Percentiles rank a stretch among this genome's conserved stretches.
Evolutionary conservation across 176 grass and related monocot species (phyloP).

Genomic region (maize (Zea mays)): DNA sequence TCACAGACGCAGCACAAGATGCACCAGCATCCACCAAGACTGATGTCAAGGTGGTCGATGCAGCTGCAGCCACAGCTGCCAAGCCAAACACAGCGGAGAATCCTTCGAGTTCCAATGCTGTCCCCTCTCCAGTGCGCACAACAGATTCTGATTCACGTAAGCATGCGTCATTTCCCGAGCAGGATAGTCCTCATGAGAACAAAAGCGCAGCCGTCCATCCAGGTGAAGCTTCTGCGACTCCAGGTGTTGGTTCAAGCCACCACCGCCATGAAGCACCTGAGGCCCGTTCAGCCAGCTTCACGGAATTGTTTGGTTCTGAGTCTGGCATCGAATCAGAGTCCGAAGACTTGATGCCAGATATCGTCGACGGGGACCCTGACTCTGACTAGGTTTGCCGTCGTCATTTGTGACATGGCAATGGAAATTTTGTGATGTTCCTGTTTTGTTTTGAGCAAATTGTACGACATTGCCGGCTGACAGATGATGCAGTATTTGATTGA

Average conservation of each 20-base stretch:
- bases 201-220: constrained; percentile 9
- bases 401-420: background rate
- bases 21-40: constrained; percentile 3
- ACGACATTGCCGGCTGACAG: background rate
- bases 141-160: constrained; percentile 20
- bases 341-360: constrained; percentile 54
- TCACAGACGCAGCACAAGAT: constrained; percentile 21
- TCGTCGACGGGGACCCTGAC: constrained; percentile 63
- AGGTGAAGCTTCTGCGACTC: background rate
- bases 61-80: constrained; percentile 22
- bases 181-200: constrained; percentile 20
- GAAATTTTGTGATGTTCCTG: background rate
- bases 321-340: constrained; percentile 38
- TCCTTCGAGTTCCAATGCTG: constrained; percentile 16
- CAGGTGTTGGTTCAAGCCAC: constrained; percentile 7
- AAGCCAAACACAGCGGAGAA: constrained; percentile 26
- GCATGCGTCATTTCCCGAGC: background rate
- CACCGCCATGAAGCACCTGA: constrained; percentile 16
- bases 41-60: constrained; percentile 45
- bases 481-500: background rate
- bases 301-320: constrained; percentile 56
- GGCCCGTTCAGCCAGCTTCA: constrained; percentile 12
- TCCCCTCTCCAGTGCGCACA: background rate
- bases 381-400: constrained; percentile 41
- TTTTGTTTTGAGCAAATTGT: background rate